Evolutionary conservation across 2,329 filamentous ascomycete species (phyloP), one percentile per base, ranked within the genome.

Genomic region (Colletotrichum cereale): DNA sequence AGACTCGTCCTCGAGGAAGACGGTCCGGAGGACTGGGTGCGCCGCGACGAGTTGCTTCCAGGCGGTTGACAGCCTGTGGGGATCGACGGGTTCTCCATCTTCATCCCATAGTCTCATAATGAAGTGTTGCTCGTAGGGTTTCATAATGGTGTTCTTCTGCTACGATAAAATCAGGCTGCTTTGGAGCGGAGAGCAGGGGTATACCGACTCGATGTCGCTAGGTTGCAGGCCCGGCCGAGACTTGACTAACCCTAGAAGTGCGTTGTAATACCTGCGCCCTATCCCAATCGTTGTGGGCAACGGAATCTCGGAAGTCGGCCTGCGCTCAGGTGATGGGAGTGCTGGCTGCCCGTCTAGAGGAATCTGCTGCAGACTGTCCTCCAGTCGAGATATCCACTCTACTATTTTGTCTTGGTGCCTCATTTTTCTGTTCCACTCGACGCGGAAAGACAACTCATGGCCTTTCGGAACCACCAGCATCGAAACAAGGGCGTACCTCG

Each of bases 361-460:
- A 4, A 50, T 48, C 6, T 26, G 36, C 5, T 21, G 31, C 10
- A 71, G 24, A 0, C 14, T 53, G 1, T 57, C 21, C 21, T 71
- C 64, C 11, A 71, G 24, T 3, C 24, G 57, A 11, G 42, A 38
- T 4, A 62, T 34, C 68, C 68, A 71, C 14, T 58, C 42, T 10
- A 34, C 34, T 2, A 71, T 44, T 1, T 53, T 31, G 11, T 44
- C 50, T 29, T 71, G 68, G 2, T 71, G 57, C n/a, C 24, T 57
- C 68, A 71, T 71, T 14, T 52, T 55, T 11, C 34, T 67, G 29
- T 67, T 62, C 68, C 64, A 67, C 24, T 71, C 68, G n/a, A 71
- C n/a, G 2, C 58, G 63, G 2, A 71, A 21, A 0, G 50, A 52
- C 21, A 71, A 2, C 14, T 57, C 16, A 8, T 40, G 29, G 18